A percentile compares a stretch with the other conserved stretches of the same genome.
phyloP scores from a whole-genome alignment of 73 alveolate species.

The Paramecium octaurelia region DNA sequence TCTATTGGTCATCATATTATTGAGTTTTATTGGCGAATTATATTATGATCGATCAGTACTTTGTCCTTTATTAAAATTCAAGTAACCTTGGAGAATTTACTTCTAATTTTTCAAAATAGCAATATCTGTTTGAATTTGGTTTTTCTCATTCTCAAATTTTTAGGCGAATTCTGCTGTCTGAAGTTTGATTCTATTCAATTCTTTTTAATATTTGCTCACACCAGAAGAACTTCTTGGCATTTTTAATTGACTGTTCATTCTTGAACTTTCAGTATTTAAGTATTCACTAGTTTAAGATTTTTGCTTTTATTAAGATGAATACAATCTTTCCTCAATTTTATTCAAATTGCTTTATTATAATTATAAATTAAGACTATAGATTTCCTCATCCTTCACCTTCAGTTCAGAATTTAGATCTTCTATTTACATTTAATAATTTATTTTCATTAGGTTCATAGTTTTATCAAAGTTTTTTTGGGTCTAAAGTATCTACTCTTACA shows the following conservation, averaged over 20 bases:
- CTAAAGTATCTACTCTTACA: not conserved
- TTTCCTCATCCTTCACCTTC: not conserved
- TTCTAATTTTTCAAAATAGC: not conserved
- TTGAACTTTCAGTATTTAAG: not conserved
- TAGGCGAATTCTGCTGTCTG: not conserved
- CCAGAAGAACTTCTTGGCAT: not conserved
- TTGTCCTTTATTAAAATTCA: not conserved
- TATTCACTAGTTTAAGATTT: not conserved
- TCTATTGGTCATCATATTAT: not conserved
- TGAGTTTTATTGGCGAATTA: not conserved
- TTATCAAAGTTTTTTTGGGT: not conserved
- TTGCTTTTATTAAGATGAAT: not conserved
- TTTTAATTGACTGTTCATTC: not conserved
- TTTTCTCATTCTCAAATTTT: not conserved
- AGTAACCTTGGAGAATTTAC: not conserved
- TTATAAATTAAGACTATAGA: not conserved
- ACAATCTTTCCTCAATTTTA: not conserved
- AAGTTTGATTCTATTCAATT: not conserved
- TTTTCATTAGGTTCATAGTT: not conserved
- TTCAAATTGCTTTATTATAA: not conserved
- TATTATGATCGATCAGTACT: not conserved
- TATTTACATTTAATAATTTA: not conserved
- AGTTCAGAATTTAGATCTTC: not conserved
- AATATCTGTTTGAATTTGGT: not conserved
- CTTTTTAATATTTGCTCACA: not conserved